Conservation (phyloP, 2,329 filamentous ascomycete species). For the Cercospora sp. region DNA sequence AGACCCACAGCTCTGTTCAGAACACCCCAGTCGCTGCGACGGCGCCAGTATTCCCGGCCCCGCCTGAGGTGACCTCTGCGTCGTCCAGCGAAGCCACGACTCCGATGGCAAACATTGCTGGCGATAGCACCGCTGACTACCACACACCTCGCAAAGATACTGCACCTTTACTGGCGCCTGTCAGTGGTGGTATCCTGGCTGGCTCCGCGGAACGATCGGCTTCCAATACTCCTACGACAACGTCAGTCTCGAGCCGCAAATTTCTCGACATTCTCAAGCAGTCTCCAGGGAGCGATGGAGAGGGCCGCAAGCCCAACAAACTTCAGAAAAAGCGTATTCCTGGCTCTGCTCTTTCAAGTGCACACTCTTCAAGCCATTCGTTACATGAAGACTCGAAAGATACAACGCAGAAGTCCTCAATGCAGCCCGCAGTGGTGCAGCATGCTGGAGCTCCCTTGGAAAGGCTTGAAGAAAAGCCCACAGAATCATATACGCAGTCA, state of each 20-base stretch:
- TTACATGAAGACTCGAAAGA: slow-evolving; percentile 38
- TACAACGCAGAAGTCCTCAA: slow-evolving; percentile 34
- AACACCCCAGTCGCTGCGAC: slow-evolving; percentile 33
- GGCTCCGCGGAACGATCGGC: slow-evolving; percentile 32
- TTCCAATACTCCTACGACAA: slow-evolving; percentile 33
- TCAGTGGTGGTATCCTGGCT: slow-evolving; percentile 23
- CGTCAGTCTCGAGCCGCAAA: slow-evolving; percentile 31
- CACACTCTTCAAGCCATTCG: slow-evolving; percentile 85
- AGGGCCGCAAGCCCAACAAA: slow-evolving; percentile 76
- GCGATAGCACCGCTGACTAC: slow-evolving; percentile 36
- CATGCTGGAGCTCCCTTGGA: slow-evolving; percentile 1
- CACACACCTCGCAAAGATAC: slow-evolving; percentile 39
- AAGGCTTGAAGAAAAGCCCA: slow-evolving; percentile 1
- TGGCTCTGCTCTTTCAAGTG: slow-evolving; percentile 77
- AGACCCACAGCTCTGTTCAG: slow-evolving; percentile 34
- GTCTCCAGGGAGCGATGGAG: slow-evolving; percentile 58
- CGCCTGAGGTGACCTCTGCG: slow-evolving; percentile 44
- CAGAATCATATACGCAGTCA: slow-evolving; percentile 48
- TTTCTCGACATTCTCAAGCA: slow-evolving; percentile 71
- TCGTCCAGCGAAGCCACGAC: slow-evolving; percentile 44
- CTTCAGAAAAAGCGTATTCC: slow-evolving; percentile 84
- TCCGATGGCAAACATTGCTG: slow-evolving; percentile 35
- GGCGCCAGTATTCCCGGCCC: slow-evolving; percentile 37
- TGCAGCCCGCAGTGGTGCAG: slow-evolving; percentile 22
- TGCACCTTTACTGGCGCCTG: slow-evolving; percentile 41